These are phyloP conservation scores for Collybia mongolica DNA, from an alignment of 768 basidiomycete species.

Conservation along the genomic window DNA sequence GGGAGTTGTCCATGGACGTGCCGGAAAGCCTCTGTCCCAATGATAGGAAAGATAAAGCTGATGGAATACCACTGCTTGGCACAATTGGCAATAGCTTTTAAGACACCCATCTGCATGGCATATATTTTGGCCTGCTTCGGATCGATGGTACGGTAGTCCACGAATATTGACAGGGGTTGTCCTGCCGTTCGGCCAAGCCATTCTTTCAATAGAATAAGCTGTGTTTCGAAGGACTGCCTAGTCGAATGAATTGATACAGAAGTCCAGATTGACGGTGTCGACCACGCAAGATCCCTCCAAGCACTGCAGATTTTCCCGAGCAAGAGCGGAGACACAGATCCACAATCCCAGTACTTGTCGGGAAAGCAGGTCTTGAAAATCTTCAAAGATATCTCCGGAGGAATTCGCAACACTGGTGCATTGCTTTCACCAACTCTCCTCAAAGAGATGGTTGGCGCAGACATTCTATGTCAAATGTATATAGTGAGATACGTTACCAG, in stretches of 20 bases:
- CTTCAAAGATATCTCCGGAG: neutral
- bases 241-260: neutral
- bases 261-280: neutral
- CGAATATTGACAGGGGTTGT: neutral
- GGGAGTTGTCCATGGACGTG: no score
- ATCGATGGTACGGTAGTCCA: no score
- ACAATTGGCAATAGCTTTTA: no score
- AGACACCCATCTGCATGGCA: no score
- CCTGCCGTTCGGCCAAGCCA: neutral
- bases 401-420: neutral
- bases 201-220: neutral
- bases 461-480: no score
- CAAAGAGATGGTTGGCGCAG: neutral
- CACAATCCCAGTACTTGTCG: neutral
- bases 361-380: neutral
- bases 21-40: no score
- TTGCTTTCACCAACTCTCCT: neutral
- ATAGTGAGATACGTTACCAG: no score
- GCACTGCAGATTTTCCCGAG: neutral
- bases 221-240: neutral
- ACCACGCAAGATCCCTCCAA: neutral
- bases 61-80: no score
- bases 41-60: no score
- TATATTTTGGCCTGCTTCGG: no score
- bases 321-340: neutral